These are phyloP conservation scores for Goniomonas avonlea DNA, from an alignment of 78 protist genomes.

Conservation along the genomic window DNA sequence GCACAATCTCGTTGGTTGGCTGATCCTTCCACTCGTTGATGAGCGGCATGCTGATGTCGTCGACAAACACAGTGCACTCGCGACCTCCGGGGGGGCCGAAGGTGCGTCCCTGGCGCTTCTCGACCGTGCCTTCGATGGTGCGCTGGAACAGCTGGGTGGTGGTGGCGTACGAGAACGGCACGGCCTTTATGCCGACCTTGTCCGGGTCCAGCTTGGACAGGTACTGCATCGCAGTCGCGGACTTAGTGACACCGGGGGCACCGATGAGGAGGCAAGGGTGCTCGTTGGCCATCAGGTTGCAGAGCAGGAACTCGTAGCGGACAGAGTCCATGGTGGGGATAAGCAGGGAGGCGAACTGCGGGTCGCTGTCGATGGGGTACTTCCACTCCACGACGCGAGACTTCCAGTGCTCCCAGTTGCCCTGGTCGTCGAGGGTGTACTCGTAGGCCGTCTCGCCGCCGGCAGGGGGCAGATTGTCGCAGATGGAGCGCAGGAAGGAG, in stretches of 20 bases:
- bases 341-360: conserved; percentile 45
- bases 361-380: conserved; percentile 33
- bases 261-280: conserved; percentile 64
- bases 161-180: conserved; percentile 72
- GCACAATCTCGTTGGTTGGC: conserved; percentile 71
- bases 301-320: conserved; percentile 44
- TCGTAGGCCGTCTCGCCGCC: conserved; percentile 55
- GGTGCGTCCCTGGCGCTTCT: conserved; percentile 62
- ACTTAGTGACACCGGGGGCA: conserved; percentile 77
- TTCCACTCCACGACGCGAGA: conserved; percentile 25
- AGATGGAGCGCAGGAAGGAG: neutral
- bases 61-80: conserved; percentile 57
- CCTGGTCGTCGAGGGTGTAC: conserved; percentile 39
- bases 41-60: conserved; percentile 79
- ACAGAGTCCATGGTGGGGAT: conserved; percentile 74
- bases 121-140: conserved; percentile 55
- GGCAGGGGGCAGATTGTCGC: neutral
- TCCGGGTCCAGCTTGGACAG: conserved; percentile 27
- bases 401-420: conserved; percentile 62
- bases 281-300: neutral
- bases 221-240: conserved; percentile 49
- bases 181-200: conserved; percentile 18
- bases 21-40: conserved; percentile 80
- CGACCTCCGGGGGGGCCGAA: conserved; percentile 69
- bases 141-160: conserved; percentile 53